These are phyloP conservation scores for Leccinum solheimii DNA, from an alignment of 1,284 basidiomycete species.

Conservation along the genomic window DNA sequence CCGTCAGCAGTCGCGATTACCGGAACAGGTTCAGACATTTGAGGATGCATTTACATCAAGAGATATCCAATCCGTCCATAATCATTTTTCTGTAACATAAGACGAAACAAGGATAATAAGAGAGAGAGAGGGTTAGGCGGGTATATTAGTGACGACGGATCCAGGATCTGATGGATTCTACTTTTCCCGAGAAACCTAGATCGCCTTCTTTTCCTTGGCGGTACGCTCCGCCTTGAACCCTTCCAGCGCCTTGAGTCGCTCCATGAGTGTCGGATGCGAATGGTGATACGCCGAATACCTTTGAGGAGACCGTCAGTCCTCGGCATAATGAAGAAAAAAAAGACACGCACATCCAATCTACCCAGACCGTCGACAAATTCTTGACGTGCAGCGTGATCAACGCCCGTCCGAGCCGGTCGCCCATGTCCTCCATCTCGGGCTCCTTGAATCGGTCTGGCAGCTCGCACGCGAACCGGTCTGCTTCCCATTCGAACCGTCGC, in stretches of 20 bases:
- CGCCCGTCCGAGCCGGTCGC: constrained; percentile 76
- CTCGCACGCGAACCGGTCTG: constrained; percentile 79
- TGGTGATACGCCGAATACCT: constrained; percentile 92
- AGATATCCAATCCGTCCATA: neutral
- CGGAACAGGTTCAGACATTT: neutral
- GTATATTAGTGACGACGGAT: neutral
- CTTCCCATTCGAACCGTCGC: constrained; percentile 87
- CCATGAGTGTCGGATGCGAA: constrained; percentile 88
- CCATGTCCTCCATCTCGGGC: constrained; percentile 66
- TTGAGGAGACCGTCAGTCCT: neutral
- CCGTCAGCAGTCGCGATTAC: neutral
- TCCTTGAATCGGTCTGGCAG: constrained; percentile 52
- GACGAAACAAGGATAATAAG: neutral
- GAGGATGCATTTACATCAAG: neutral
- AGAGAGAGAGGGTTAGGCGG: neutral
- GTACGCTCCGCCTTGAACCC: constrained; percentile 42
- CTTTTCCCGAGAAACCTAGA: constrained; percentile 5
- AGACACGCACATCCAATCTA: constrained; percentile 76
- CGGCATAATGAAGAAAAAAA: neutral
- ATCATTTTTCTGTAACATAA: neutral
- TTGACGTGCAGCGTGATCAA: constrained; percentile 84
- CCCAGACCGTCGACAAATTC: constrained; percentile 89
- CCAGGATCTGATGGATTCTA: constrained; percentile 5
- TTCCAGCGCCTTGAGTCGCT: constrained; percentile 81
- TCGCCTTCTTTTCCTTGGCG: constrained; percentile 30